Evolutionary conservation across 257 asterid genomes (phyloP).

Genomic region (Solanum chiquidenum): DNA sequence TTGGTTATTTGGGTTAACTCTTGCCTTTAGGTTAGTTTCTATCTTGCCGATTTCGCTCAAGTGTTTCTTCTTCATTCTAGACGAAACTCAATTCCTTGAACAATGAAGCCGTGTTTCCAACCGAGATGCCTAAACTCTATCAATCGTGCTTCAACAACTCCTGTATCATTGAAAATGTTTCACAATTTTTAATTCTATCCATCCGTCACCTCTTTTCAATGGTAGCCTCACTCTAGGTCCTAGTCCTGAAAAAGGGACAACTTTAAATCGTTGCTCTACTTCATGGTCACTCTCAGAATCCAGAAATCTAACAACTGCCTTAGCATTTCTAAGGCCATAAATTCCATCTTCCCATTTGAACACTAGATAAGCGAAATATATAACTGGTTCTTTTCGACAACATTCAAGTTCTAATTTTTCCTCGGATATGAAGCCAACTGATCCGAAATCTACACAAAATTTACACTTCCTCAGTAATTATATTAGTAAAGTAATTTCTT

Average conservation of each 20-base stretch:
- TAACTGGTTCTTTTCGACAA: too few species aligned
- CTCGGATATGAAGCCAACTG: too few species aligned
- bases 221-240: too few species aligned
- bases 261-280: not conserved
- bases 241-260: not conserved
- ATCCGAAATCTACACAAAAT: too few species aligned
- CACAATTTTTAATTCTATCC: slow-evolving; percentile 3
- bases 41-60: not conserved
- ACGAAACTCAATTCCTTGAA: slow-evolving; percentile 27
- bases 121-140: not conserved
- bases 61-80: not conserved
- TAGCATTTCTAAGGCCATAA: slow-evolving; percentile 1
- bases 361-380: too few species aligned
- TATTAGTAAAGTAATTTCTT: too few species aligned
- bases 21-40: too few species aligned
- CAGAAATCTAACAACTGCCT: not conserved
- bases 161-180: not conserved
- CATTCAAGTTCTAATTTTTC: too few species aligned
- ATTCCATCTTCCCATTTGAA: not conserved
- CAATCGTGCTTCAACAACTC: slow-evolving; percentile 2
- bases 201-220: not conserved
- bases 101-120: not conserved
- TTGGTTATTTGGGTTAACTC: not conserved
- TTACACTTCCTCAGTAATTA: too few species aligned
- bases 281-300: not conserved